phyloP scores from a whole-genome alignment of 495 filamentous ascomycete species.

The Talaromyces nanjingensis region DNA sequence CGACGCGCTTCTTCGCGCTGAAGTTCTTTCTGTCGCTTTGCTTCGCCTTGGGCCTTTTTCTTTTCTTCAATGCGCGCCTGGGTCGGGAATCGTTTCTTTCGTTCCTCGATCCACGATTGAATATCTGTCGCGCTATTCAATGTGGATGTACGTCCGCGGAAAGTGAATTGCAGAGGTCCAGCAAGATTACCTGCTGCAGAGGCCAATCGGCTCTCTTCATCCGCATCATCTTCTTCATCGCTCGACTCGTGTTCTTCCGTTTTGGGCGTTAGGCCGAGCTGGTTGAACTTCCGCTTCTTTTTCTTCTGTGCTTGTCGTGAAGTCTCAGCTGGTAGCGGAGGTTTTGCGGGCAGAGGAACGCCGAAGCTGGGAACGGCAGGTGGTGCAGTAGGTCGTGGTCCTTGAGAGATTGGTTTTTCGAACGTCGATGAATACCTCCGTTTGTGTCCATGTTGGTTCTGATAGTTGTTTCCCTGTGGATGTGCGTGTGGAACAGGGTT shows the following conservation, averaged over 20 bases:
- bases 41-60: slow-evolving; percentile 37
- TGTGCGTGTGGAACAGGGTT: slow-evolving; percentile 26
- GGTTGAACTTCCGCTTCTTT: slow-evolving; percentile 71
- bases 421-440: slow-evolving; percentile 37
- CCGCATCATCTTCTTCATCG: slow-evolving; percentile 60
- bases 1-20: slow-evolving; percentile 25
- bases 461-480: slow-evolving; percentile 12
- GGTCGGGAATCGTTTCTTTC: slow-evolving; percentile 72
- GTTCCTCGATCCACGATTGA: slow-evolving; percentile 71
- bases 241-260: slow-evolving; percentile 66
- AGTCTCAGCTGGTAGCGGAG: slow-evolving; percentile 39
- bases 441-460: slow-evolving; percentile 23
- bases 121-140: slow-evolving; percentile 59
- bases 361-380: slow-evolving; percentile 58
- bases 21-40: slow-evolving; percentile 26
- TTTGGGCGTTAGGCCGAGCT: slow-evolving; percentile 72
- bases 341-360: slow-evolving; percentile 52
- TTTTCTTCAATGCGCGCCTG: slow-evolving; percentile 50
- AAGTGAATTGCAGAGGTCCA: slow-evolving; percentile 36
- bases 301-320: slow-evolving; percentile 51
- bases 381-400: slow-evolving; percentile 39
- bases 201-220: slow-evolving; percentile 55
- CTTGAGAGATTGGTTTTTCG: slow-evolving; percentile 30
- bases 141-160: slow-evolving; percentile 32
- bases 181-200: slow-evolving; percentile 18